Evolutionary conservation across 345 rosid species (phyloP), one percentile per base, ranked within the genome.

Genomic region (Hirschfeldia incana): DNA sequence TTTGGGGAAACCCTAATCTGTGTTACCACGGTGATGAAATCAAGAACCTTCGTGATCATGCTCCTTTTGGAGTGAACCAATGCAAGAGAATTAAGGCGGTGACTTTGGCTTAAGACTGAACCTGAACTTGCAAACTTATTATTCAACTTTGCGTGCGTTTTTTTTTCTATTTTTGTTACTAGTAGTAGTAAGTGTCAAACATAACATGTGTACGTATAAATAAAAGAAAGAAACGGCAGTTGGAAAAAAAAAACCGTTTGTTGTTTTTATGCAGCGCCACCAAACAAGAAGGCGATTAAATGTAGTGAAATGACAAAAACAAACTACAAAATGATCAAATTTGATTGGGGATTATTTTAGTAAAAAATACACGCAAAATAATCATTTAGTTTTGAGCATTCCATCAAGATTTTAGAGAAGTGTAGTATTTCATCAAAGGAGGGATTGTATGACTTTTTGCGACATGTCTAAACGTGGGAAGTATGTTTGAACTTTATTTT

Each of bases 1-100:
- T 93, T 15, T 91, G 94, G 97, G 87, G 87, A 80, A 94, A 94
- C 81, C 93, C 95, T 66, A 85, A 86, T 72, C 82, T 94, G 46
- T 94, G 98, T 83, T 90, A 85, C 79, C 75, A 84, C 0, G 60
- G 72, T 42, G 87, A 78, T 78, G 63, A 76, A 75, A 46, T 72
- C 70, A 76, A 90, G 69, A 63, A 76, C 49, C 70, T 28, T 69
- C 42, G 28, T 39, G 82, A 81, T 32, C 77, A 76, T 73, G 80
- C 71, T 64, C 98, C 95, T 30, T 82, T 76, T 62, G 93, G 95
- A 64, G 92, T 94, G 49, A 90, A 84, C 9, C 90, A 87, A 71
- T 92, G 98, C 86, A 83, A 76, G 63, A 82, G 66, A 65, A 59
- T 66, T 57, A 77, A 72, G 44, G 69, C 83, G 70, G 78, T 78